Evolutionary conservation across 164 flowering plant genomes (phyloP), one percentile per base, ranked within the genome.

Genomic region (Stephania cephalantha): DNA sequence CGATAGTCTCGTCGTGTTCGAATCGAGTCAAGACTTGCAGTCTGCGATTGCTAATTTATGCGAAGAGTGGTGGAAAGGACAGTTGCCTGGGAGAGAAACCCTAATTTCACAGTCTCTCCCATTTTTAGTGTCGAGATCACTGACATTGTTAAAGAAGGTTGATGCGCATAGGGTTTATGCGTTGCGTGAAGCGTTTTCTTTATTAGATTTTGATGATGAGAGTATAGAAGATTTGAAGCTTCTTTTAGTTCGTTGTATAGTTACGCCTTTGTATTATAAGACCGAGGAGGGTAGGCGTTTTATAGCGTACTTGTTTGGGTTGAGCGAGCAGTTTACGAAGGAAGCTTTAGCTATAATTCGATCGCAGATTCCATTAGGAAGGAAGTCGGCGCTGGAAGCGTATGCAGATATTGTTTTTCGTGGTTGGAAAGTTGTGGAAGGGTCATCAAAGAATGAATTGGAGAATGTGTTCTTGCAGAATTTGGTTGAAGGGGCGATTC

Each of bases 201-300:
- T 91, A 86, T 89, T 96, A 73, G 99, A 94, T 80, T 96, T 91
- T 74, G 93, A 91, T 46, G 99, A 96, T 72, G 93, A 90, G 82
- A 92, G 97, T 73, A 96, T 92, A 70, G 99, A 91, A 82, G 99
- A 96, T 75, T 80, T 96, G 92, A 96, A 89, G 81, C 73, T 87
- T 70, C 76, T 94, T 84, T 61, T 96, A 13, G 75, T 91, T 4
- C 85, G 99, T 46, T 92, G 98, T 69, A 82, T 89, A 45, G 86
- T 96, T 20, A 73, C 97, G 5, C 98, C 98, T 1, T 46, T 94
- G 85, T 96, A 88, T 79, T 79, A 92, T 85, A 96, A 94, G 79
- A 85, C 85, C 0, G 98, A 96, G 73, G 97, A 96, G 11, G 99
- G 99, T 44, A 81, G 86, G 86, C 78, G 82, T 52, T 96, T 96